A percentile compares a stretch with the other conserved stretches of the same genome.
These are phyloP conservation scores for Paramyrothecium sp. DNA, from an alignment of 2,329 filamentous ascomycete species.

Conservation along the genomic window DNA sequence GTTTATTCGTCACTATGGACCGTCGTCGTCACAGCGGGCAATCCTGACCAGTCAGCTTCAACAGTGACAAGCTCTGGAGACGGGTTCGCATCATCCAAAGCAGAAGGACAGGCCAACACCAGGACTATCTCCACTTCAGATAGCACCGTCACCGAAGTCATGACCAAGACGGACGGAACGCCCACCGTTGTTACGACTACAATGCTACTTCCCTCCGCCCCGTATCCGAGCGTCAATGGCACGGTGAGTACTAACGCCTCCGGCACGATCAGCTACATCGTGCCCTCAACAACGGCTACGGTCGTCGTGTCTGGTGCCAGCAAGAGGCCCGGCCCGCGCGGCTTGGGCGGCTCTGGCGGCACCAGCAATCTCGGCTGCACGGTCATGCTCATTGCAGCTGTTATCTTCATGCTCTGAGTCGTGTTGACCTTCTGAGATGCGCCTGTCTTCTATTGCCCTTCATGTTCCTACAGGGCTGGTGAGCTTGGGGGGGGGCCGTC, in stretches of 20 bases:
- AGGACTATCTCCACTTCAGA: constrained; percentile 12
- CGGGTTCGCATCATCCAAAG: constrained; percentile 3
- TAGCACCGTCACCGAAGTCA: constrained; percentile 26
- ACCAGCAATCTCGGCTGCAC: constrained; percentile 30
- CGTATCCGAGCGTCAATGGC: constrained; percentile 27
- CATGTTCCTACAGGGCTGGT: too few species aligned
- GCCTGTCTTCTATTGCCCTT: background rate
- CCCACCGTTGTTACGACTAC: constrained; percentile 28
- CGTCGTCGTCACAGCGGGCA: constrained; percentile 22
- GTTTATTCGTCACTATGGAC: constrained; percentile 11
- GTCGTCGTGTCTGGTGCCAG: constrained; percentile 28
- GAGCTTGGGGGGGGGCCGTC: too few species aligned
- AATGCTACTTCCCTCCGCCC: constrained; percentile 23
- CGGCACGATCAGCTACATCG: constrained; percentile 18
- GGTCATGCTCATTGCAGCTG: constrained; percentile 32
- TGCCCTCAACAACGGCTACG: constrained; percentile 18
- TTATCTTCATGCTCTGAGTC: constrained; percentile 31
- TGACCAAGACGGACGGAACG: constrained; percentile 28
- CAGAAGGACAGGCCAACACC: constrained; percentile 20
- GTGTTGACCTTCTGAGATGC: background rate
- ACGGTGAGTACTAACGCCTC: constrained; percentile 18
- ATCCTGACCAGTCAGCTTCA: constrained; percentile 1
- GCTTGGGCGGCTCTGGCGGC: constrained; percentile 24
- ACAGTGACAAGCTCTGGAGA: background rate
- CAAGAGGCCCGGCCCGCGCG: constrained; percentile 28